Base-by-base conservation (phyloP, 1,284 basidiomycete genomes). In the Boletus calvinii region DNA sequence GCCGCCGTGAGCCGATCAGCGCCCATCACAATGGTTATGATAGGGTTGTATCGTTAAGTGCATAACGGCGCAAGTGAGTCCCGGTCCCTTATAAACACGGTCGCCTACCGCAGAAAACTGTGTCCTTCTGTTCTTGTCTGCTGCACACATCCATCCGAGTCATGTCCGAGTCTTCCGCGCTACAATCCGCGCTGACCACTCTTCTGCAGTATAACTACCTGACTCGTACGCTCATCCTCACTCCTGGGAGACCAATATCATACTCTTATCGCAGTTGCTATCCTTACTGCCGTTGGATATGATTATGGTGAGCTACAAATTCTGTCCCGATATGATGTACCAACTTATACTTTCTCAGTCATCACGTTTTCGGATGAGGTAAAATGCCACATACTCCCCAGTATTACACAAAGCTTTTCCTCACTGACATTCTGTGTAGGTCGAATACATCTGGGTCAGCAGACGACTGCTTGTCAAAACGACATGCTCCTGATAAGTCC, bases 201-300 rank as follows among this genome's bases (percentile, higher is more conserved):
- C n/a, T 53, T 32, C 38, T 29, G 9, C 52, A 41, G 26, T 40
- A 35, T 4, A 15, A 54, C n/a, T 54, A 47, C 20, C 12, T n/a
- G 10, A 26, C 52, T n/a, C 1, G 53, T 54, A 54, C 13, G 44
- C 12, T 17, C 18, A 18, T 30, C 8, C 22, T 26, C 13, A 12
- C 20, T 20, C 15, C 6, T 15, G 15, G 29, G 11, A 18, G 34
- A 9, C 5, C 32, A 24, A 11, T 12, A 12, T 20, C 37, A 6
- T 5, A 22, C 22, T 1, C 4, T 37, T 22, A 18, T 15, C 4
- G 1, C 15, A 54, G 52, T 54, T 22, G 3, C 22, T 12, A 4
- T 47, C 7, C 2, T 54, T 26, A 29, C 34, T 24, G 29, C 31
- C 10, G 38, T 53, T 2, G 37, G 18, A 37, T 54, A 54, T 12